Base-by-base conservation (phyloP, 1,284 basidiomycete genomes). In the Chalciporus sp. region DNA sequence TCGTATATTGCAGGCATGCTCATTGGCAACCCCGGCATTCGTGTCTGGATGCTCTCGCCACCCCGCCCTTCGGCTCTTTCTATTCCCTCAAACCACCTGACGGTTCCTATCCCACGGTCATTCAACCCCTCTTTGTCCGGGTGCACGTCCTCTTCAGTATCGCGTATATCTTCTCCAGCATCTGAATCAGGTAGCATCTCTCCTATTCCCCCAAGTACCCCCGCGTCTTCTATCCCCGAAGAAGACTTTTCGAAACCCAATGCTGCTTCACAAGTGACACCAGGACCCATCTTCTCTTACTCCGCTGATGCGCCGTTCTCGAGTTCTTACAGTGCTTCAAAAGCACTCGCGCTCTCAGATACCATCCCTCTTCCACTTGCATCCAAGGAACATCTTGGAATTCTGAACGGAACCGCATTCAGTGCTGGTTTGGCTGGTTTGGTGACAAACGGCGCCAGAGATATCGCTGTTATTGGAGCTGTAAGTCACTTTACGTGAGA, bases 371-470 rank as follows among this genome's bases (percentile, higher is more conserved):
- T 94, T 51, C 74, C 80, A 28, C 83, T 94, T 39, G 84, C 79
- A 14, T 86, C 90, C 9, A 94, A 95, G 72, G 93, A 93, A 62
- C 91, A 89, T 58, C 79, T 94, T 14, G 88, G 88, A 14, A 83
- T 92, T 56, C 72, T 92, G 51, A 94, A 93, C 69, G 91, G 90
- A 45, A 93, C 92, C 1, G 91, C 92, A 1, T 94, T 94, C 72
- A 90, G 88, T 33, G 76, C 81, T 1, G 78, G 81, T 11, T 79
- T 89, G 19, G 83, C 81, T 4, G 76, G 84, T 19, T 76, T 90
- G 19, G 86, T 83, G 12, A 73, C 91, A 33, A 82, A 87, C 64
- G 90, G 92, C 52, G 84, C 90, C 5, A 81, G 86, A 39, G 85
- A 88, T 59, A 76, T 94, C 28, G 82, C 84, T 3, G 70, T 92